phyloP scores from a whole-genome alignment of 1,139 yeast genomes.

The Zygosaccharomyces pseudobailii region DNA sequence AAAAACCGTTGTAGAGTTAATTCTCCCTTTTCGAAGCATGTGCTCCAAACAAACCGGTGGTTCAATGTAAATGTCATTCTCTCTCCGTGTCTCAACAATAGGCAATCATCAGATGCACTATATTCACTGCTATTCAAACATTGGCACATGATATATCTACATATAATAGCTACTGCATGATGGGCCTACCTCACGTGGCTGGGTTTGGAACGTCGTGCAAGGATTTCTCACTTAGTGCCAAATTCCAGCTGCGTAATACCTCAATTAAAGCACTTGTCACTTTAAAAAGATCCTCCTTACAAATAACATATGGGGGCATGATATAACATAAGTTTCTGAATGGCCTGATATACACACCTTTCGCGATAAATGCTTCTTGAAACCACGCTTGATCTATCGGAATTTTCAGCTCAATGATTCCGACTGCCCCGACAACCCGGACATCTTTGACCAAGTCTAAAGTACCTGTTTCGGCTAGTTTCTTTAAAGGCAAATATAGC shows the following conservation, averaged over 20 bases:
- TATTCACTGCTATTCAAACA: not conserved
- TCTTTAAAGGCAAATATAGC: conserved; percentile 15
- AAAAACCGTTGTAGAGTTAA: no score
- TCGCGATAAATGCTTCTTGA: conserved; percentile 21
- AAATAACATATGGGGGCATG: conserved; percentile 32
- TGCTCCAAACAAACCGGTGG: no score
- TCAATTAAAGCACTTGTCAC: not conserved
- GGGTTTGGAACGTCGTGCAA: not conserved
- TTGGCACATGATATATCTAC: not conserved
- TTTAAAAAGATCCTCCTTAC: not conserved
- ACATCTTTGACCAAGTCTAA: conserved; percentile 22
- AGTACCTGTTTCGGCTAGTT: conserved; percentile 14
- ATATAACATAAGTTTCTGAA: conserved; percentile 28
- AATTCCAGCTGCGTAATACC: not conserved
- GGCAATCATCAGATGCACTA: no score
- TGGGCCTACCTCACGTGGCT: not conserved
- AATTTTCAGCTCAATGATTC: conserved; percentile 28
- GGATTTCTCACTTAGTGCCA: not conserved
- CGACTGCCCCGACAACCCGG: conserved; percentile 33
- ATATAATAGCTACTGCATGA: not conserved
- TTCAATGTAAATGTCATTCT: not conserved
- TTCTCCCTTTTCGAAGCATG: no score
- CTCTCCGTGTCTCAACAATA: no score
- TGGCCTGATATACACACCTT: conserved; percentile 31
- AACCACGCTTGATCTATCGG: conserved; percentile 23